Conservation (phyloP, 2,329 filamentous ascomycete species). For the Waltergamsia citrina region DNA sequence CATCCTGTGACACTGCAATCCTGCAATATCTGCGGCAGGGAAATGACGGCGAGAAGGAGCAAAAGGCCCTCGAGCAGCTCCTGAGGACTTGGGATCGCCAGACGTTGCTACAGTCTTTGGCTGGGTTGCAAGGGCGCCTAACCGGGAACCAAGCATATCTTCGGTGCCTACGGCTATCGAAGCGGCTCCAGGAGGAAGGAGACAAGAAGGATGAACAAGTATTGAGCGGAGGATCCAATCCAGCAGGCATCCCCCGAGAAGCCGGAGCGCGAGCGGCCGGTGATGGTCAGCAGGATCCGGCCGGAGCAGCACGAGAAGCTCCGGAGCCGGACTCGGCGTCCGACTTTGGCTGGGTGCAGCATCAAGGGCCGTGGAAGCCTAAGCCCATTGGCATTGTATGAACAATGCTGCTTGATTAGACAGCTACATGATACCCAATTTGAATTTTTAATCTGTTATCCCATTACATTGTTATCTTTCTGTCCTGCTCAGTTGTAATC, state of each 20-base stretch:
- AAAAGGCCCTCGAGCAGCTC: constrained; percentile 16
- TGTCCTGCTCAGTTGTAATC: too few species aligned
- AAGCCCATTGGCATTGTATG: constrained; percentile 48
- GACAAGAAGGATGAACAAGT: constrained; percentile 1
- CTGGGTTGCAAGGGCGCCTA: constrained; percentile 26
- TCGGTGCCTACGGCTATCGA: constrained; percentile 32
- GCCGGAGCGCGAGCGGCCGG: constrained; percentile 11
- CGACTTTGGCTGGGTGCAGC: constrained; percentile 34
- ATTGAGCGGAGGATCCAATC: too few species aligned
- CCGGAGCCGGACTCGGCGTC: constrained; percentile 9
- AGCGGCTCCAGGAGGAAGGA: constrained; percentile 22
- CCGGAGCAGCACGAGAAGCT: constrained; percentile 5
- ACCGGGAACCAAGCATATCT: constrained; percentile 33
- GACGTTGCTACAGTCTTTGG: constrained; percentile 24
- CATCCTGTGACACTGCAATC: constrained; percentile 24
- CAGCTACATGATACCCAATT: too few species aligned
- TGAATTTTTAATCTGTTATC: too few species aligned
- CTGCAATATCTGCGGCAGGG: constrained; percentile 26
- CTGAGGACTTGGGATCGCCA: constrained; percentile 24
- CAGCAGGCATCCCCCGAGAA: too few species aligned
- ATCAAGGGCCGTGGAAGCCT: constrained; percentile 43
- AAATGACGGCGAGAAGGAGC: constrained; percentile 9
- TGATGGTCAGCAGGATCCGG: constrained; percentile 9
- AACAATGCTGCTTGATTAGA: too few species aligned
- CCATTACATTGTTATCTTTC: too few species aligned